Evolutionary conservation across 2,329 filamentous ascomycete species (phyloP), one percentile per base, ranked within the genome.

Genomic region (Aureobasidium sp.): DNA sequence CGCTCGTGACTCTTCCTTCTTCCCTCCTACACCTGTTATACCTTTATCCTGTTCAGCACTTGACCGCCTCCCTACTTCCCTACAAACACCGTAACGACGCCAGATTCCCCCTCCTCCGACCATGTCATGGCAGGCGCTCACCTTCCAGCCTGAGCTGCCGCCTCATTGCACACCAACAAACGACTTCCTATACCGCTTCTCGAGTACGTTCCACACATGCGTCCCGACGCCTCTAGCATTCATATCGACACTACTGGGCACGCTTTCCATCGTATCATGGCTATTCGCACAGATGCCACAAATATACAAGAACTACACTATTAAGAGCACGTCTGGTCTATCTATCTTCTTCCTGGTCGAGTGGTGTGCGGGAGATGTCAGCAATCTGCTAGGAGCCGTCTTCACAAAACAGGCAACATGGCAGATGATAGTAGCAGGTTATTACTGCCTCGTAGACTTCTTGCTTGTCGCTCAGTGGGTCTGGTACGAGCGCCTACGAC

Each of bases 281-380:
- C 78, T 88, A 2, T 88, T 87, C 69, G 86, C 86, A 13, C 86
- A 88, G 70, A 75, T 88, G 32, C 86, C 86, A 1, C 86, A 88
- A 68, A 86, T 88, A 65, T 86, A 83, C 74, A 87, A 87, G 75
- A 88, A 88, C 69, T 83, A 84, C 69, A 77, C 78, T 58, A 71
- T 86, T 25, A 79, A 85, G 67, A 87, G 84, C 13, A 86, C 85
- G 0, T 84, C 84, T 1, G 85, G 86, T 0, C 70, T 88, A 41
- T 86, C 83, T 5, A 80, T 86, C 62, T 86, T 83, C 70, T 88
- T 88, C 70, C 73, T 88, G 52, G 76, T 82, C 2, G 85, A 86
- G 72, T 88, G 86, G 86, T 80, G 85, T 66, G 69, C 86, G 36
- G 86, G 86, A 49, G 86, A 88, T 71, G 66, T 83, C 59, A 81